Evolutionary conservation across 2,329 filamentous ascomycete genomes (phyloP).

Genomic region (Grosmannia clavigera): DNA sequence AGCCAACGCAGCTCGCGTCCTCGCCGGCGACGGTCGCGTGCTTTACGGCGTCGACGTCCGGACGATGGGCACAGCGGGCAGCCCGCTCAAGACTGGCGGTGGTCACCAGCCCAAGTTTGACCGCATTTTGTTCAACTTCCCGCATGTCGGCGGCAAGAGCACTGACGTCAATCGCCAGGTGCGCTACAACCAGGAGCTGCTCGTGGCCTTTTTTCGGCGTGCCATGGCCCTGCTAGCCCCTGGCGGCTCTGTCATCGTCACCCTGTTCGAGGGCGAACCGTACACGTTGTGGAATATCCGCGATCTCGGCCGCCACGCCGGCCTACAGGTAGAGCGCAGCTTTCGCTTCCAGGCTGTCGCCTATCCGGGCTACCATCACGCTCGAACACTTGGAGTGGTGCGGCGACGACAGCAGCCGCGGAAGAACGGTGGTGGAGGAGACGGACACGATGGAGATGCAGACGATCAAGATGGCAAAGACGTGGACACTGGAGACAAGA

Average conservation of each 20-base stretch:
- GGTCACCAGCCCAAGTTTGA: conserved; percentile 32
- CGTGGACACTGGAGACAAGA: not conserved
- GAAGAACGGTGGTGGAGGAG: not conserved
- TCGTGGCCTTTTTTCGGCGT: conserved; percentile 54
- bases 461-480: not conserved
- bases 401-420: not conserved
- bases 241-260: conserved; percentile 60
- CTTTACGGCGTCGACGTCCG: conserved; percentile 56
- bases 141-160: conserved; percentile 82
- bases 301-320: conserved; percentile 70
- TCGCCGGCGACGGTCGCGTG: conserved; percentile 31
- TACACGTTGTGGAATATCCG: conserved; percentile 94
- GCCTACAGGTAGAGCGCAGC: conserved; percentile 56
- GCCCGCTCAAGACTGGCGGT: not conserved
- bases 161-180: conserved; percentile 94
- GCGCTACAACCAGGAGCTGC: conserved; percentile 72
- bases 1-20: conserved; percentile 43
- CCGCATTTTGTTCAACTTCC: conserved; percentile 89
- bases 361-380: conserved; percentile 66
- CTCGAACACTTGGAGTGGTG: conserved; percentile 57
- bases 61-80: conserved; percentile 31
- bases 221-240: conserved; percentile 39
- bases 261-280: conserved; percentile 84
- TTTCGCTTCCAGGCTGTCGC: conserved; percentile 53
- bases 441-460: conserved; percentile 11